These are phyloP conservation scores for Amanita jacksonii DNA, from an alignment of 768 basidiomycete species.

Conservation along the genomic window DNA sequence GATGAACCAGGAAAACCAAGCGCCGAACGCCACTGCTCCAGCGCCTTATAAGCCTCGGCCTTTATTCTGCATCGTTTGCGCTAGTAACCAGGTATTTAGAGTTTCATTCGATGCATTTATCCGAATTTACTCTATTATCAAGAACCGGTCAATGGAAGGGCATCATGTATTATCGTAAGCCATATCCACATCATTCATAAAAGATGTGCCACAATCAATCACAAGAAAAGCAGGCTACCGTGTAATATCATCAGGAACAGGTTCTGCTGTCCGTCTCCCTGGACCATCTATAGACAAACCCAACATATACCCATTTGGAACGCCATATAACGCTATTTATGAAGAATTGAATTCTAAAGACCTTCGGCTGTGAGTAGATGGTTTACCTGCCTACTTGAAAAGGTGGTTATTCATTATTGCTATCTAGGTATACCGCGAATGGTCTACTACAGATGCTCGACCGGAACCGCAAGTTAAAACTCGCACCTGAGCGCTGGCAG, in stretches of 20 bases:
- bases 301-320: conserved; percentile 94
- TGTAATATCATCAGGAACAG: conserved; percentile 93
- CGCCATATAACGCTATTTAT: conserved; percentile 93
- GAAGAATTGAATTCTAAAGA: conserved; percentile 84
- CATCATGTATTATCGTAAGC: conserved; percentile 84
- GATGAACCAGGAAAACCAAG: background rate
- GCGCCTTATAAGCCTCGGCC: conserved; percentile 55
- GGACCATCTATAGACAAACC: conserved; percentile 96
- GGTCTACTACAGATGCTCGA: conserved; percentile 95
- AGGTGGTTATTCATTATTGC: conserved; percentile 5
- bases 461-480: conserved; percentile 85
- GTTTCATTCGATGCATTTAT: conserved; percentile 3
- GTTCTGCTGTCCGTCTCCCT: conserved; percentile 92
- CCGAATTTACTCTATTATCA: conserved; percentile 4
- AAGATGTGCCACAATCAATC: conserved; percentile 10
- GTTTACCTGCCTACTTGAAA: background rate
- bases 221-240: conserved; percentile 80
- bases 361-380: conserved; percentile 56
- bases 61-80: conserved; percentile 95
- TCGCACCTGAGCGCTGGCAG: conserved; percentile 95
- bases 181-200: background rate
- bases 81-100: conserved; percentile 86
- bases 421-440: conserved; percentile 77
- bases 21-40: background rate
- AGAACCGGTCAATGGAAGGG: conserved; percentile 99